Base-by-base conservation (phyloP, 805 yeast genomes). In the Wickerhamomyces mucosus region DNA sequence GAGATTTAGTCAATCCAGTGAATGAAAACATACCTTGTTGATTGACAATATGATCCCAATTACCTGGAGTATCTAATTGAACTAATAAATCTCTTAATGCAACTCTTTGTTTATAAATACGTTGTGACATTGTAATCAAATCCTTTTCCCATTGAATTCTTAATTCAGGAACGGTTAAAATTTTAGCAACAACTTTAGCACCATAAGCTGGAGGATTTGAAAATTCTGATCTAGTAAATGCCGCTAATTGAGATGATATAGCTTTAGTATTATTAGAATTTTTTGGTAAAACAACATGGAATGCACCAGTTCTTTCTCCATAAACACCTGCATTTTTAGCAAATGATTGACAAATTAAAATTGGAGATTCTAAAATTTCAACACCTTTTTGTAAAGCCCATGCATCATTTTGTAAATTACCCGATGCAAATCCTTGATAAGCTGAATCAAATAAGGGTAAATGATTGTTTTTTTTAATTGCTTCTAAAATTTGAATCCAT, bases 11-110 rank as follows among this genome's bases (percentile, higher is more conserved):
- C 46, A 89, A 69, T 2, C 96, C 98, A 19, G 97, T 89, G 63
- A 78, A 89, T 21, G 95, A 85, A 56, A 89, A 89, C 97, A 89
- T 89, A 47, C 98, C 98, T 40, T 83, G 80, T 65, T 92, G 98
- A 41, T 67, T 65, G 28, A 76, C 78, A 49, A 89, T 83, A 60
- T 89, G 97, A 44, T 75, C 80, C 97, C 97, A 89, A 47, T 66
- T 72, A 29, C 95, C 96, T 19, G 95, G 95, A 16, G 97, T 85
- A 15, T 61, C 60, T 40, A 83, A 71, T 32, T 59, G 56, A 31
- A 68, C 69, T 39, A 89, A 68, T 38, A 68, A 67, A 34, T 64
- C 65, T 52, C 77, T 71, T 48, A 89, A 69, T 14, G 65, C 68
- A 20, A 60, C 52, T 63, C 97, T 79, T 95, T 86, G 88, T 45